Base-by-base conservation (phyloP, 805 yeast genomes). In the Ogataea nakhonphanomensis region DNA sequence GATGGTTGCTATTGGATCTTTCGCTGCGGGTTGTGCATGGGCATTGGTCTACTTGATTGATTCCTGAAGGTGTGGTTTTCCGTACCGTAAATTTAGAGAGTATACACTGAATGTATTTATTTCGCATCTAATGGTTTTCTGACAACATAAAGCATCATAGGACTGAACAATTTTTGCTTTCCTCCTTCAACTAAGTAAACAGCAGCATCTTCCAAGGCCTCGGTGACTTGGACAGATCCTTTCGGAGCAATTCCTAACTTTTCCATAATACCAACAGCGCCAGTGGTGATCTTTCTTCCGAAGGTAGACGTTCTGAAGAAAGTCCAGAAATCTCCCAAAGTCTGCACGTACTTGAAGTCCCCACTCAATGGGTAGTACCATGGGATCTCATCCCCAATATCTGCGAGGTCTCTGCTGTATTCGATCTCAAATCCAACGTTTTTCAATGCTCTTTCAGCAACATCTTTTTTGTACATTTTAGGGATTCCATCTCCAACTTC, bases 401-500 rank as follows among this genome's bases (percentile, higher is more conserved):
- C 86, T 41, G 98, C 97, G 59, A 93, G 73, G 64, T 93, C 99
- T 54, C 73, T 71, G 64, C 79, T 79, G 60, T 76, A 76, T 57
- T 76, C 75, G 51, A 93, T 69, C 55, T 86, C 83, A 63, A 93
- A 93, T 10, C 99, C 99, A 50, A 87, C 96, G 34, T 72, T 73
- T 64, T 78, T 73, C 58, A 93, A 75, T 21, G 98, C 98, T 43
- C 84, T 67, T 62, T 81, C 84, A 26, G 99, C 99, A 55, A 87
- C 96, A 49, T 79, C 76, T 48, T 79, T 78, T 55, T 71, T 66
- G 76, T 76, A 88, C 99, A 93, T 93, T 71, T 91, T 89, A 61
- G 99, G 98, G 56, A 93, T 93, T 70, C 99, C 99, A 64, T 93
- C 97, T 61, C 99, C 99, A 48, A 91, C 77, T 72, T 93, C 99